Evolutionary conservation across 805 yeast species (phyloP), one percentile per base, ranked within the genome.

Genomic region (Saccharomycopsis guyanensis): DNA sequence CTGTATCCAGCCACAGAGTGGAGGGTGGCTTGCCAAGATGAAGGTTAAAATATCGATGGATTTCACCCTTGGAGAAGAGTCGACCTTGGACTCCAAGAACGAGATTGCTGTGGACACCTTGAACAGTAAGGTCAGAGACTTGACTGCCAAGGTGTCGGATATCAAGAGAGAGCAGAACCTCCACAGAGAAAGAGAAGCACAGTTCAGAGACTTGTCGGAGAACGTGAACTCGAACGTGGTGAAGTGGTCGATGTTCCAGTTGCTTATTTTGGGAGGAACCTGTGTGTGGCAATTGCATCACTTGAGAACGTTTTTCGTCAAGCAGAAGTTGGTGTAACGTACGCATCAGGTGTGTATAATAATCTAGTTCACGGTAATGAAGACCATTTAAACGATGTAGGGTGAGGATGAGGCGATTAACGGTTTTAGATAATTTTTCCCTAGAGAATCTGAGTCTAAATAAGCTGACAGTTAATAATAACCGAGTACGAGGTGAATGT

Each of bases 261-360:
- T 82, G 50, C 36, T 78, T 37, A 84, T 80, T 3, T 70, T 83
- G 58, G 71, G 76, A 32, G 78, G 73, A 40, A 79, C 87, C 23
- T 82, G 91, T 62, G 70, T 73, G 40, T 82, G 84, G 78, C 93
- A 83, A 66, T 66, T 83, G 63, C 76, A 76, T 47, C 86, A 82
- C 59, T 72, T 83, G 66, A 78, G 82, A 68, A 68, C 82, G 15
- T 83, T 81, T 69, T 83, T 83, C 57, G 88, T 82, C 54, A 83
- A 83, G 63, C 89, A 83, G 65, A 83, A 83, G 63, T 75, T 77
- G 58, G 80, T 77, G 31, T 76, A 63, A 58, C 27, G n/a, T n/a
- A n/a, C n/a, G n/a, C n/a, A n/a, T n/a, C n/a, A n/a, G n/a, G n/a
- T n/a, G n/a, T n/a, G n/a, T n/a, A n/a, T n/a, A n/a, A n/a, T n/a